Conservation (phyloP, 1,284 basidiomycete species). For the Tetrapyrgos nigripes region DNA sequence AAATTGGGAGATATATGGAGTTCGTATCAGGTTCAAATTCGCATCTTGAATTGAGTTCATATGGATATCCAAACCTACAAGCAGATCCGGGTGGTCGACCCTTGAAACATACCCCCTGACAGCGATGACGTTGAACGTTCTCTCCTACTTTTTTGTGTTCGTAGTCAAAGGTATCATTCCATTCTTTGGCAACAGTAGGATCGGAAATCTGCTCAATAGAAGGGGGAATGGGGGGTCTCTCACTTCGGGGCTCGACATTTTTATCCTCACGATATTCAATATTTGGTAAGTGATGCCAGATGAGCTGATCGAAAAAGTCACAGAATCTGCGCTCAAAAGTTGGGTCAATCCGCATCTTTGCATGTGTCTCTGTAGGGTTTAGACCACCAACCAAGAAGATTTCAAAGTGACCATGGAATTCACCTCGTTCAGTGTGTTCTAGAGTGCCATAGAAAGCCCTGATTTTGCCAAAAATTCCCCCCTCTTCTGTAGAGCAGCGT, state of each 20-base stretch:
- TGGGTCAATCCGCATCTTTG: conserved; percentile 3
- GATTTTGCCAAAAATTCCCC: conserved; percentile 31
- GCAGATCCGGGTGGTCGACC: conserved; percentile 20
- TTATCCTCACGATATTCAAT: background rate
- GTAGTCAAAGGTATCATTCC: background rate
- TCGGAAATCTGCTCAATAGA: background rate
- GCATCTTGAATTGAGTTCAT: conserved; percentile 15
- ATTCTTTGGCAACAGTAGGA: background rate
- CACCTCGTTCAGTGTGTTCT: conserved; percentile 35
- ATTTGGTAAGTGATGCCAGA: conserved; percentile 10
- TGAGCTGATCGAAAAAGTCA: conserved; percentile 9
- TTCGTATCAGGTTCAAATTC: conserved; percentile 26
- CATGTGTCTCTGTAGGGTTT: conserved; percentile 24
- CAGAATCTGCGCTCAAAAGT: conserved; percentile 14
- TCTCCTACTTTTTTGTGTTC: conserved; percentile 13
- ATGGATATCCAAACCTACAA: conserved; percentile 28
- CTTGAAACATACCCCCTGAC: conserved; percentile 28
- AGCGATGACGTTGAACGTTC: conserved; percentile 25
- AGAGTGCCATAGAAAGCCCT: conserved; percentile 35
- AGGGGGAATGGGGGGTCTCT: conserved; percentile 6
- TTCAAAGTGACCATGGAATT: conserved; percentile 38
- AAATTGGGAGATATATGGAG: conserved; percentile 24
- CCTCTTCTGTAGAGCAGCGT: conserved; percentile 4
- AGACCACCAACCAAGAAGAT: conserved; percentile 34
- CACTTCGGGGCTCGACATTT: background rate